Base-by-base conservation (phyloP, 2,329 filamentous ascomycete genomes). In the Coleophoma cylindrospora region DNA sequence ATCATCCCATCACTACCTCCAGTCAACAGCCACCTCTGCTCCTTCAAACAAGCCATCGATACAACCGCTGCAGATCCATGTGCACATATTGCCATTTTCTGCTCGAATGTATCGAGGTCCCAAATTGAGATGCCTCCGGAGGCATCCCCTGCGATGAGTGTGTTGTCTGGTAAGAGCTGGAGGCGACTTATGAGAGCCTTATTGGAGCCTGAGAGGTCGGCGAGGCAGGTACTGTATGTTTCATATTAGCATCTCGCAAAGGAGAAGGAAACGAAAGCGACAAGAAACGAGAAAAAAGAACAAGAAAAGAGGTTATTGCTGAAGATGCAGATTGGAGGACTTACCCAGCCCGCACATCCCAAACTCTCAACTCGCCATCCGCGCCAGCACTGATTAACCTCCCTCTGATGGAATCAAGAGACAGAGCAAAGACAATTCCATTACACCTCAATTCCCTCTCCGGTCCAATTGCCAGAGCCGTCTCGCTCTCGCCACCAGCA, bases 1-100 rank as follows among this genome's bases (percentile, higher is more conserved):
- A 96, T 91, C 57, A 90, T 95, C 3, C 91, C 96, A 68, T 97
- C 92, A 54, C 96, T 73, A 66, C 91, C 95, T 46, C 92, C 92
- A 11, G 92, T 96, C 34, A 92, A 91, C 48, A 96, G 90, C 56
- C 90, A 81, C 60, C 85, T 84, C 38, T 91, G 4, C 14, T 17
- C 40, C 21, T 9, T 15, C 17, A 21, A 12, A 14, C 15, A 15
- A 12, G 19, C 17, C 15, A 27, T 27, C 27, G 27, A 27, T 27
- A 27, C 27, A 27, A 27, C 27, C 9, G 27, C 27, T 27, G 27
- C 27, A 10, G 6, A 27, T 3, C 9, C 27, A 27, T 27, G 27
- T 27, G 27, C 27, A 7, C 9, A 10, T 27, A 27, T 27, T 10
- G 9, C 2, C 27, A 10, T 10, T 27, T 27, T 27, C 27, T 27